Evolutionary conservation across 1,284 basidiomycete species (phyloP), one percentile per base, ranked within the genome.

Genomic region (Fistulina hepatica): DNA sequence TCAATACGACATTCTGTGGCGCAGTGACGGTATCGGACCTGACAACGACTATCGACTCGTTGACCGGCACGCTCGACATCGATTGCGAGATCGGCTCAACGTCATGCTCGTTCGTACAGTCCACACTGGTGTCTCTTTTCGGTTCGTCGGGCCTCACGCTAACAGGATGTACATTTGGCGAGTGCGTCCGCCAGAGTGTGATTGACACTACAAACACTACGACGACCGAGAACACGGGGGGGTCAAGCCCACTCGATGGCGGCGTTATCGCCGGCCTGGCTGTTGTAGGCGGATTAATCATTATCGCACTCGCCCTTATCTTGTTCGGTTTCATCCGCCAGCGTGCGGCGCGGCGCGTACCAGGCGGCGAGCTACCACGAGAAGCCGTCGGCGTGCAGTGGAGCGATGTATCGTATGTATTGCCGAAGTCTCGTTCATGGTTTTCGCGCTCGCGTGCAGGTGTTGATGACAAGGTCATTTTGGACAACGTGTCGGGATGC

Each of bases 241-340:
- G 54, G 11, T 59, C 64, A 2, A 61, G 69, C 73, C 13, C 71
- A 57, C 71, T 93, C 3, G 71, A 76, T 39, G 70, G 75, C 1
- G 88, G 90, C 2, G 88, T 93, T 12, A 88, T 93, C 42, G 89
- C 82, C 22, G 90, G 90, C 11, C 60, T 94, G 13, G 86, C 78
- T 0, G 82, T 91, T 20, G 76, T 94, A 3, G 81, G 86, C 12
- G 28, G 11, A 13, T 19, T 31, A 3, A 39, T 83, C n/a, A 56
- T 71, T 1, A 48, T 76, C 2, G 71, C 78, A 0, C 53, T 90
- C 5, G 54, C 61, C 0, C 56, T 79, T 20, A 51, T 91, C 6
- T 37, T 69, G 2, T 65, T 77, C 48, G 90, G 86, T 1, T 69
- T 72, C 47, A 42, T 72, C 24, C 56, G 53, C 5, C 85, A 85